phyloP scores from a whole-genome alignment of 169 alveolate species.

The Plasmodium adleri region DNA sequence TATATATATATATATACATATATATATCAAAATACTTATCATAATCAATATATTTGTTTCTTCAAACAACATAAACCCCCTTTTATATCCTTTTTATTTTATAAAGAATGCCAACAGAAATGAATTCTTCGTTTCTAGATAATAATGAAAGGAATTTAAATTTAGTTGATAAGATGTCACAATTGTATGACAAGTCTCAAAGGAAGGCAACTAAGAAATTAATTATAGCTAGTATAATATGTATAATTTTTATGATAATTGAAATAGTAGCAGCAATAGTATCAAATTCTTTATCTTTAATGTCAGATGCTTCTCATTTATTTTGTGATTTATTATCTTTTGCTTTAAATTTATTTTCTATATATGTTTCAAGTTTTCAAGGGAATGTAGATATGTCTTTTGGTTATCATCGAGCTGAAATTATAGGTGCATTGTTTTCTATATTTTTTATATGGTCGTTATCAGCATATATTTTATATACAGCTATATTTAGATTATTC shows the following conservation, averaged over 20 bases:
- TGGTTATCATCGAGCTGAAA: slow-evolving; percentile 97
- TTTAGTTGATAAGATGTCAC: slow-evolving; percentile 32
- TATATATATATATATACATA: neutral
- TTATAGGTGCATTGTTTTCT: slow-evolving; percentile 95
- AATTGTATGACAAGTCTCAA: slow-evolving; percentile 36
- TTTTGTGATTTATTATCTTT: slow-evolving; percentile 96
- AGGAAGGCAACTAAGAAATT: slow-evolving; percentile 60
- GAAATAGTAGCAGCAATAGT: slow-evolving; percentile 91
- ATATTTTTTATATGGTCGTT: slow-evolving; percentile 95
- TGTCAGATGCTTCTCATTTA: slow-evolving; percentile 97
- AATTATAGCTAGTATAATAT: slow-evolving; percentile 78
- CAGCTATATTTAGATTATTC: slow-evolving; percentile 93
- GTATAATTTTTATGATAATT: slow-evolving; percentile 85
- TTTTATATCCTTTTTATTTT: too few relatives aligned
- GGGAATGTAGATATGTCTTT: slow-evolving; percentile 92
- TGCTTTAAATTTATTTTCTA: slow-evolving; percentile 89
- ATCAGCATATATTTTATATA: slow-evolving; percentile 92
- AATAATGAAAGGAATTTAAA: slow-evolving; percentile 16
- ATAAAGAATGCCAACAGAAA: slow-evolving; percentile 4
- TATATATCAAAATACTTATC: neutral
- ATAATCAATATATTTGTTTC: too few relatives aligned
- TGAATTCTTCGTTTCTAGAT: slow-evolving; percentile 14
- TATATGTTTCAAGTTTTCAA: slow-evolving; percentile 89
- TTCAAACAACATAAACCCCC: too few relatives aligned
- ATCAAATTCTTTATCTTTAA: slow-evolving; percentile 91